Conservation (phyloP, 2,329 filamentous ascomycete genomes). For the Bertia moriformis region DNA sequence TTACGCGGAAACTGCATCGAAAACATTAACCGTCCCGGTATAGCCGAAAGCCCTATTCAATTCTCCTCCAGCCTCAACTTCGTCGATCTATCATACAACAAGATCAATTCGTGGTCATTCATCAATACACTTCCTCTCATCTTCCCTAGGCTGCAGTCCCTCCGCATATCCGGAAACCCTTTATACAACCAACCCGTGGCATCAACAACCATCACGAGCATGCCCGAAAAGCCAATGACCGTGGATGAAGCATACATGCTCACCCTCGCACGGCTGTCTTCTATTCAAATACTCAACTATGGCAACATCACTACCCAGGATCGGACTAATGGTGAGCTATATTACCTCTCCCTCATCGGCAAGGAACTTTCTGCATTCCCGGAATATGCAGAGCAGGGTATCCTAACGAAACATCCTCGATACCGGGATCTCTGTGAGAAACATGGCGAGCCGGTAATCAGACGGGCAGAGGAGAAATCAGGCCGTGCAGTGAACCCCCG, state of each 20-base stretch:
- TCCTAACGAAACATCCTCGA: conserved; percentile 32
- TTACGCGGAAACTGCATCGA: not conserved
- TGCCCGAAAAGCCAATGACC: conserved; percentile 20
- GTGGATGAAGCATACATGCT: conserved; percentile 47
- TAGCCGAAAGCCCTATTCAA: conserved; percentile 3
- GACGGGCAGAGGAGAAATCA: conserved; percentile 7
- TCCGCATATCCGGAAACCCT: conserved; percentile 44
- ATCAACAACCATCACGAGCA: conserved; percentile 13
- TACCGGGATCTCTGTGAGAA: conserved; percentile 38
- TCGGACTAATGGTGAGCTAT: conserved; percentile 44
- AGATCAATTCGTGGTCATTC: conserved; percentile 28
- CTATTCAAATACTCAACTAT: not conserved
- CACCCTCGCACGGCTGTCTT: conserved; percentile 35
- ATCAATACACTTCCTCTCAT: conserved; percentile 28
- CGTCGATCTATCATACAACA: conserved; percentile 9
- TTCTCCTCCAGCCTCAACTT: conserved; percentile 17
- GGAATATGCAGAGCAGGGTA: conserved; percentile 14
- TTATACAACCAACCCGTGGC: conserved; percentile 27
- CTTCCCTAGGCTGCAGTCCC: conserved; percentile 36
- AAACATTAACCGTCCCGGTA: not conserved
- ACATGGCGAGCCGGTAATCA: conserved; percentile 35
- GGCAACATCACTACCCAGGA: conserved; percentile 36
- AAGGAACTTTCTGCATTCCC: conserved; percentile 22
- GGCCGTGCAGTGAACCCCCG: conserved; percentile 26
- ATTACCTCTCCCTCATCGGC: conserved; percentile 44